Conservation (phyloP, 2,329 filamentous ascomycete species). For the Westerdykella sp. region DNA sequence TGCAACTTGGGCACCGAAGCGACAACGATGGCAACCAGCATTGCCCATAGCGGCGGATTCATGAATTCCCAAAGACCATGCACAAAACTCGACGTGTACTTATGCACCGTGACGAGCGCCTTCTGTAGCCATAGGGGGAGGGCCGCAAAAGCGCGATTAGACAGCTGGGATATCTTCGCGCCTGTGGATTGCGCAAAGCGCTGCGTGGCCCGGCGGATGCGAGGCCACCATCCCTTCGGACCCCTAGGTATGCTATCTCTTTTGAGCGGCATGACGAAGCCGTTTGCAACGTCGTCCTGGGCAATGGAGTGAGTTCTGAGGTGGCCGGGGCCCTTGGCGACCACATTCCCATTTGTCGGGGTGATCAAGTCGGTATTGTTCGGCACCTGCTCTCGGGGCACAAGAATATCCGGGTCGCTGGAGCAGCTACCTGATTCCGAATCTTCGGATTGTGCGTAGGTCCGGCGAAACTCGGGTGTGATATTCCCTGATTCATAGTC, state of each 20-base stretch:
- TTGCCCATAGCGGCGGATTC: slow-evolving; percentile 97
- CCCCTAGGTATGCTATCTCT: slow-evolving; percentile 23
- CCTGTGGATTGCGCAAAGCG: slow-evolving; percentile 18
- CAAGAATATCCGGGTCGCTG: slow-evolving; percentile 26
- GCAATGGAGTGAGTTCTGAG: slow-evolving; percentile 33
- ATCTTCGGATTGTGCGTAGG: slow-evolving; percentile 16
- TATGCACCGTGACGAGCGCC: slow-evolving; percentile 39
- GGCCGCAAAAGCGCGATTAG: slow-evolving; percentile 39
- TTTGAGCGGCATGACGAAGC: slow-evolving; percentile 47
- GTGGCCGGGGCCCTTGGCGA: slow-evolving; percentile 35
- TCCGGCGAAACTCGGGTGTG: slow-evolving; percentile 35
- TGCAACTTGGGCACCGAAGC: slow-evolving; percentile 82
- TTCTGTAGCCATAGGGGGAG: slow-evolving; percentile 52
- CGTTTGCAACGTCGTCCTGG: slow-evolving; percentile 30
- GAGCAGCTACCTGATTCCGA: slow-evolving; percentile 21
- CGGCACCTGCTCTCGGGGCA: slow-evolving; percentile 26
- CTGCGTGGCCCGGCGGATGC: slow-evolving; percentile 16
- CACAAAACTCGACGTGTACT: slow-evolving; percentile 47
- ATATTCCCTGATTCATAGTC: slow-evolving; percentile 43
- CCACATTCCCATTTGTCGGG: slow-evolving; percentile 45
- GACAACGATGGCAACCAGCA: slow-evolving; percentile 84
- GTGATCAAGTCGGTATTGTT: slow-evolving; percentile 34
- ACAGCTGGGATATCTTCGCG: slow-evolving; percentile 25
- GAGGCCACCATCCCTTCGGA: slow-evolving; percentile 30
- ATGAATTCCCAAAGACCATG: slow-evolving; percentile 83